Evolutionary conservation across 768 basidiomycete genomes (phyloP).

Genomic region (Leccinum fibrillosum): DNA sequence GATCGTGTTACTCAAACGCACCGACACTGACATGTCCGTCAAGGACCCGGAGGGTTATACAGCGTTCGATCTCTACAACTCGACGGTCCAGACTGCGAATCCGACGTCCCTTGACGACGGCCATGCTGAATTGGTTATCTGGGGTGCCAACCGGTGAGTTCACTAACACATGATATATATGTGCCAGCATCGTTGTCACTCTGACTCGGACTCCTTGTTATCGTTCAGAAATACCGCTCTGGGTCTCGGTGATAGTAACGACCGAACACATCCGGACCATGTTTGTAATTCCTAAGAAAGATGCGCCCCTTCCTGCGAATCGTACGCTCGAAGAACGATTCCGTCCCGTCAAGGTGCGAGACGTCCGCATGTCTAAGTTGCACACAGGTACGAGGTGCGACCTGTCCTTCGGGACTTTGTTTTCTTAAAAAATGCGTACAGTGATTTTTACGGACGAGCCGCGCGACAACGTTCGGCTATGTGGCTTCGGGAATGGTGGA

Average conservation of each 20-base stretch:
- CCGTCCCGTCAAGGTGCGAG: constrained; percentile 56
- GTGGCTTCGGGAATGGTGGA: constrained; percentile 88
- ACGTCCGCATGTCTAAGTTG: constrained; percentile 82
- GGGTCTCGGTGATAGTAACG: constrained; percentile 78
- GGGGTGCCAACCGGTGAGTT: constrained; percentile 77
- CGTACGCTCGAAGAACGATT: constrained; percentile 48
- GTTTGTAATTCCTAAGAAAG: constrained; percentile 44
- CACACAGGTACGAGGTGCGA: constrained; percentile 63
- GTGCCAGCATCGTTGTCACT: background rate
- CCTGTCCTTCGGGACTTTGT: background rate
- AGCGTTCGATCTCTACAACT: constrained; percentile 91
- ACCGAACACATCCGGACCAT: constrained; percentile 76
- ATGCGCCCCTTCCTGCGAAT: constrained; percentile 8
- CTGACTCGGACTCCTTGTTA: background rate
- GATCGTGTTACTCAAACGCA: constrained; percentile 67
- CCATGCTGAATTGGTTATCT: constrained; percentile 69
- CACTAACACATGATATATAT: too few relatives aligned
- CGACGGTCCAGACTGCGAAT: constrained; percentile 74
- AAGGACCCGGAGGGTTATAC: constrained; percentile 91
- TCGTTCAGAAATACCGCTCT: constrained; percentile 72
- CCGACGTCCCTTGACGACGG: constrained; percentile 39
- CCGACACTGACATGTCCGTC: constrained; percentile 66
- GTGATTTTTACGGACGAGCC: constrained; percentile 70
- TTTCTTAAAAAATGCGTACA: constrained; percentile 5
- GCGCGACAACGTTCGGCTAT: constrained; percentile 73